A percentile compares a stretch with the other conserved stretches of the same genome.
phyloP scores from a whole-genome alignment of 176 grass and related monocot genomes.

The Pharus latifolius region DNA sequence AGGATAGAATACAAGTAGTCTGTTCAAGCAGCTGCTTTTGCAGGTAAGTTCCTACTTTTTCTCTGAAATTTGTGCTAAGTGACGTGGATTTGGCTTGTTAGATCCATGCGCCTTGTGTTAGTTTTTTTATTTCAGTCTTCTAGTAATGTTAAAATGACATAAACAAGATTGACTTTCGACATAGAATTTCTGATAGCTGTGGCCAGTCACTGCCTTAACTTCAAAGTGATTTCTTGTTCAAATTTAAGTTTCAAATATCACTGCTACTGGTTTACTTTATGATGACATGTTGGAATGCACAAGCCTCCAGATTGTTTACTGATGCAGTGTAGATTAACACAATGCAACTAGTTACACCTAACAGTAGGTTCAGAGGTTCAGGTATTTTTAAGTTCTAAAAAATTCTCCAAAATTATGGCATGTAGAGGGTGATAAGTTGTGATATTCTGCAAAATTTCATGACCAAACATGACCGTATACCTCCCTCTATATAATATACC shows the following conservation, averaged over 20 bases:
- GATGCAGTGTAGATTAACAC: background rate
- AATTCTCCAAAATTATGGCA: no score
- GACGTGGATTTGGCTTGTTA: no score
- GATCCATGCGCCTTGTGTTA: background rate
- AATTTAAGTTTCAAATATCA: background rate
- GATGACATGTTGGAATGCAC: background rate
- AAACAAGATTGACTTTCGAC: background rate
- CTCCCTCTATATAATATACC: no score
- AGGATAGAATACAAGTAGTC: conserved; percentile 26
- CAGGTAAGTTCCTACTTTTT: no score
- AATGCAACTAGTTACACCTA: background rate
- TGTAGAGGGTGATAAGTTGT: no score
- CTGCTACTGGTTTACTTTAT: background rate
- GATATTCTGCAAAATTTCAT: no score
- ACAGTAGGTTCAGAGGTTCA: no score
- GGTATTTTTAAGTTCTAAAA: no score
- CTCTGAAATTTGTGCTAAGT: no score
- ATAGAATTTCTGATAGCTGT: background rate
- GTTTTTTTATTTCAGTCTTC: background rate
- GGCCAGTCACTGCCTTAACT: background rate
- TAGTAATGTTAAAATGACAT: background rate
- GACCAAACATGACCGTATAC: no score
- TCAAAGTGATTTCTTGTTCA: background rate
- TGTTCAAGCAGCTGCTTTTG: conserved; percentile 19
- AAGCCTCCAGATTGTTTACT: background rate